Evolutionary conservation across 2,329 filamentous ascomycete species (phyloP), one percentile per base, ranked within the genome.

Genomic region (Fusarium incarnatum): DNA sequence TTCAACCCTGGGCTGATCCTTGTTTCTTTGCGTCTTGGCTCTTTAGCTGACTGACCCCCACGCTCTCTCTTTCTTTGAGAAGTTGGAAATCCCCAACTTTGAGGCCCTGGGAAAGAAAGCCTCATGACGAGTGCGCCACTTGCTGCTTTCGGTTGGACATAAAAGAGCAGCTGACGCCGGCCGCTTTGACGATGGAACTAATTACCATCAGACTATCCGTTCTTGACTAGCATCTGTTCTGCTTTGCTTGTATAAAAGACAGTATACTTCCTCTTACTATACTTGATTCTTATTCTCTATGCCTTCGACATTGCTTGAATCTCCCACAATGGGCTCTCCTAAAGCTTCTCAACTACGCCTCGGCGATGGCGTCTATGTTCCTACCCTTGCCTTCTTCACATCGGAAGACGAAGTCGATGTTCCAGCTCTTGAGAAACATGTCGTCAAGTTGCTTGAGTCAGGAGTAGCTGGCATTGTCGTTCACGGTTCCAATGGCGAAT

Each of bases 401-500:
- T 61, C 73, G 1, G 73, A 78, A 5, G 79, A 81, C 44, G 78
- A 79, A 4, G 50, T 81, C 22, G 77, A 81, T 53, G 69, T 69
- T 9, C 62, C 72, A 10, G 74, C 76, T 4, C 75, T 80, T 49
- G 76, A 79, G 54, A 71, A 73, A 28, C 80, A 81, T 45, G 66
- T 80, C 47, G 74, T 79, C 49, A 75, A 78, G 40, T 73, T 81
- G 11, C 91, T 92, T 49, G 85, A 90, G 74, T 87, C 91, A 37
- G 92, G 92, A 63, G 89, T 94, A 53, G 87, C 90, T 25, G 92
- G 92, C 15, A 85, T 96, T 52, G 91, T 92, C 50, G 93, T 91
- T 12, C 92, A 94, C 78, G 93, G 93, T 47, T 94, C 91, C 76
- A 96, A 95, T 75, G 93, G 93, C 74, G 93, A 96, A 82, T 92